phyloP scores from a whole-genome alignment of 192 early-diverging fungal species.

The Rhizoclosmatium globosum region DNA sequence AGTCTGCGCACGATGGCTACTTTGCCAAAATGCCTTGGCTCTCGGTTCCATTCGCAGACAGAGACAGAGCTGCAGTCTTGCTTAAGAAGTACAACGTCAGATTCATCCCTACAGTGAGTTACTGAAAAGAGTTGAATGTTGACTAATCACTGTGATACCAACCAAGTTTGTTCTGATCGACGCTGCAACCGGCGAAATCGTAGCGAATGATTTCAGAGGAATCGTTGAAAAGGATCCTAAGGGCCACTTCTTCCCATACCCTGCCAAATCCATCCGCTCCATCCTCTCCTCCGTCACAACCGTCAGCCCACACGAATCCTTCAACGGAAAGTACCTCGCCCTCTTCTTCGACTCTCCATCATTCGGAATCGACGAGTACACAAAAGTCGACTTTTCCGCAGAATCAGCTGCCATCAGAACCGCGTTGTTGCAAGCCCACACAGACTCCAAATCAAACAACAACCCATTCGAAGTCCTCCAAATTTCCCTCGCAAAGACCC shows the following conservation, averaged over 20 bases:
- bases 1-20: slow-evolving; percentile 15
- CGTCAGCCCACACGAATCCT: background rate
- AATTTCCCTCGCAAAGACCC: slow-evolving; percentile 12
- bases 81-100: background rate
- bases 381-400: background rate
- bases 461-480: slow-evolving; percentile 2
- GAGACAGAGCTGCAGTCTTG: background rate
- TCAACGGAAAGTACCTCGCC: background rate
- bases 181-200: background rate
- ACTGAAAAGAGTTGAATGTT: background rate
- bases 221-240: background rate
- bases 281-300: background rate
- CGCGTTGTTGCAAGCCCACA: background rate
- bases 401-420: background rate
- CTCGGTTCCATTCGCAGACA: slow-evolving; percentile 9
- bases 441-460: background rate
- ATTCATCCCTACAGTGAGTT: background rate
- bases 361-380: background rate
- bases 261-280: background rate
- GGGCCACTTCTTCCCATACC: background rate
- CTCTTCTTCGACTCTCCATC: slow-evolving; percentile 15
- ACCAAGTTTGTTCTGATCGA: background rate
- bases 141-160: background rate
- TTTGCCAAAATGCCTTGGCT: slow-evolving; percentile 27
- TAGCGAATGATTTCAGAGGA: background rate